phyloP scores from a whole-genome alignment of 1,139 yeast genomes.

The Candida mesenterica region DNA sequence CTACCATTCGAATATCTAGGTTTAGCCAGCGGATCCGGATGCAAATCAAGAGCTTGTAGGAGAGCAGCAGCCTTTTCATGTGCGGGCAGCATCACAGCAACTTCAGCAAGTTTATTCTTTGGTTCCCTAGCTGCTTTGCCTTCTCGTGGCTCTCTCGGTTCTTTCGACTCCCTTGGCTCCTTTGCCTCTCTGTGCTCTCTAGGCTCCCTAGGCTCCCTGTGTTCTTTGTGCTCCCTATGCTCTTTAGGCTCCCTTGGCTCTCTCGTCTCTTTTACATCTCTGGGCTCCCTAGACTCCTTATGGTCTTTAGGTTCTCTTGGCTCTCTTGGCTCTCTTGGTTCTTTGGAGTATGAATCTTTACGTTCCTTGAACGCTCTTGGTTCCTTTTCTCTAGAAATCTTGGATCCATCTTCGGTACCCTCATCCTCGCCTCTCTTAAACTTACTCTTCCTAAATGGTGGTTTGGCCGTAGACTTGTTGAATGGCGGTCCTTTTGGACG shows the following conservation, averaged over 20 bases:
- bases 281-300: neutral
- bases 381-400: neutral
- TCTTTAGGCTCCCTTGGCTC: neutral
- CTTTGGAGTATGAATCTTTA: neutral
- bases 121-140: neutral
- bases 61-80: conserved; percentile 5
- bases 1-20: conserved; percentile 7
- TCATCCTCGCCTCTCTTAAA: conserved; percentile 2
- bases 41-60: conserved; percentile 7
- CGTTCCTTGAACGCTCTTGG: conserved; percentile 1
- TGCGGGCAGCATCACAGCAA: conserved; percentile 1
- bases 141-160: conserved; percentile 2
- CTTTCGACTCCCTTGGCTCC: conserved; percentile 4
- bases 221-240: neutral
- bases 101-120: neutral
- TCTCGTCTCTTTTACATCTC: neutral
- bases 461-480: neutral
- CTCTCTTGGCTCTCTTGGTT: neutral
- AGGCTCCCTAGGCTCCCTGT: neutral
- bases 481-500: neutral
- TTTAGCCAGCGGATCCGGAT: conserved; percentile 4
- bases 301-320: neutral
- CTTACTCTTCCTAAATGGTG: conserved; percentile 1
- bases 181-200: conserved; percentile 3
- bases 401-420: neutral